Conservation (phyloP, 306 rosid species). For the Geum urbanum region DNA sequence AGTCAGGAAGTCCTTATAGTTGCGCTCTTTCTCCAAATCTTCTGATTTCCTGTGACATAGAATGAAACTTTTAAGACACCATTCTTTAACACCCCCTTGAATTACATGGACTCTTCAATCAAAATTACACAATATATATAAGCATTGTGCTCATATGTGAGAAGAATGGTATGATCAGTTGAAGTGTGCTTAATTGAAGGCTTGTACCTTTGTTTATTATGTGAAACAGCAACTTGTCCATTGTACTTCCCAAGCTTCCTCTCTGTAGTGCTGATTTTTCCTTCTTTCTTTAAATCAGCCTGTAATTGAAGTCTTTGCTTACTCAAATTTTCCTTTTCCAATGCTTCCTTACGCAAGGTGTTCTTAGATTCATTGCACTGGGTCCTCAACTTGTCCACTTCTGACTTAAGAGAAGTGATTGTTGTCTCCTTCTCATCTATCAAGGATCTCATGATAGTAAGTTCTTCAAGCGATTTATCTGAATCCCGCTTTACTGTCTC, state of each 20-base stretch:
- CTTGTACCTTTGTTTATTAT: slow-evolving; percentile 48
- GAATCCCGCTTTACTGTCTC: slow-evolving; percentile 25
- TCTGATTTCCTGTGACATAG: slow-evolving; percentile 39
- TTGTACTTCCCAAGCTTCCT: slow-evolving; percentile 50
- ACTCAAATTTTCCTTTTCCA: slow-evolving; percentile 56
- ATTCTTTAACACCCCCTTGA: background rate
- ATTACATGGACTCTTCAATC: background rate
- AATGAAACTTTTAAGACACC: slow-evolving; percentile 1
- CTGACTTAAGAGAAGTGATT: slow-evolving; percentile 42
- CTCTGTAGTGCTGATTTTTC: slow-evolving; percentile 39
- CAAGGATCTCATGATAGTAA: slow-evolving; percentile 16
- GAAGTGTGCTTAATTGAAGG: slow-evolving; percentile 12
- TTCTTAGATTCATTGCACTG: slow-evolving; percentile 45
- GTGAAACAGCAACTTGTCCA: slow-evolving; percentile 31
- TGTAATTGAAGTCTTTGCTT: slow-evolving; percentile 52
- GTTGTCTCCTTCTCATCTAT: slow-evolving; percentile 37
- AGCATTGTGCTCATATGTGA: background rate
- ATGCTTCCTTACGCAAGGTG: slow-evolving; percentile 42
- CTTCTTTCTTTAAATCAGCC: slow-evolving; percentile 59
- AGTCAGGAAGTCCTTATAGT: slow-evolving; percentile 37
- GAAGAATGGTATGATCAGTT: background rate
- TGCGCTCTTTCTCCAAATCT: slow-evolving; percentile 31
- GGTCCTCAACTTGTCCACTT: slow-evolving; percentile 46
- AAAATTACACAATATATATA: background rate
- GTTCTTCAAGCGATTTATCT: slow-evolving; percentile 27